Conservation (phyloP, 352 stramenopile genomes). For the Pythium apleroticum region DNA sequence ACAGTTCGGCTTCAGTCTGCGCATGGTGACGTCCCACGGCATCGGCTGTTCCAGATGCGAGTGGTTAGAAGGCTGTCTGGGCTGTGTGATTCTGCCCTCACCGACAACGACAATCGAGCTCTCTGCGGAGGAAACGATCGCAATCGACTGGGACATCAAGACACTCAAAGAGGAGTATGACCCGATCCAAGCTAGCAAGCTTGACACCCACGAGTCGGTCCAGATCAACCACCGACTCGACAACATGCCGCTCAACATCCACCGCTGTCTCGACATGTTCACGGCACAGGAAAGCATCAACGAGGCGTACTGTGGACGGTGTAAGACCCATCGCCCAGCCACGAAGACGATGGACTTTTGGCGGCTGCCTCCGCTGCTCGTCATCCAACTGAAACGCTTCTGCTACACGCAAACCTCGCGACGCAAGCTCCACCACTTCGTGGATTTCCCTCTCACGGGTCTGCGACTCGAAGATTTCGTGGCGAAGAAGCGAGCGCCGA, state of each 20-base stretch:
- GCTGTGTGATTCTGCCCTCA: conserved; percentile 77
- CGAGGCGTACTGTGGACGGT: conserved; percentile 80
- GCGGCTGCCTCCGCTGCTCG: conserved; percentile 95
- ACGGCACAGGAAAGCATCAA: conserved; percentile 77
- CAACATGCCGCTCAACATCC: conserved; percentile 78
- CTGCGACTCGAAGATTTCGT: conserved; percentile 88
- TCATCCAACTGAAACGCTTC: conserved; percentile 99
- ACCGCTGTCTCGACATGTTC: conserved; percentile 87
- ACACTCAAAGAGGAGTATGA: conserved; percentile 88
- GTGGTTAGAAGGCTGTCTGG: conserved; percentile 86
- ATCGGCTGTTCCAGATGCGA: conserved; percentile 87
- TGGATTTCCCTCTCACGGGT: conserved; percentile 94
- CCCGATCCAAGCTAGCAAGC: conserved; percentile 78
- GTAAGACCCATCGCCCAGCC: conserved; percentile 88
- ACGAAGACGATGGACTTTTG: conserved; percentile 98
- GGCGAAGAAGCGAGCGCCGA: conserved; percentile 52
- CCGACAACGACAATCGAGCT: conserved; percentile 41
- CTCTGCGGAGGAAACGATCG: conserved; percentile 75
- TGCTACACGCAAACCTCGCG: conserved; percentile 93
- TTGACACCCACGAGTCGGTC: conserved; percentile 68
- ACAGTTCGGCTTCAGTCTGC: conserved; percentile 84
- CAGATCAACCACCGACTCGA: conserved; percentile 65
- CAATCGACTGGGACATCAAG: conserved; percentile 90
- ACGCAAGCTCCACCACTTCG: conserved; percentile 95
- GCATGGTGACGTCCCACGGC: conserved; percentile 77